Conservation (phyloP, 2,329 filamentous ascomycete genomes). For the Exophiala sideris region DNA sequence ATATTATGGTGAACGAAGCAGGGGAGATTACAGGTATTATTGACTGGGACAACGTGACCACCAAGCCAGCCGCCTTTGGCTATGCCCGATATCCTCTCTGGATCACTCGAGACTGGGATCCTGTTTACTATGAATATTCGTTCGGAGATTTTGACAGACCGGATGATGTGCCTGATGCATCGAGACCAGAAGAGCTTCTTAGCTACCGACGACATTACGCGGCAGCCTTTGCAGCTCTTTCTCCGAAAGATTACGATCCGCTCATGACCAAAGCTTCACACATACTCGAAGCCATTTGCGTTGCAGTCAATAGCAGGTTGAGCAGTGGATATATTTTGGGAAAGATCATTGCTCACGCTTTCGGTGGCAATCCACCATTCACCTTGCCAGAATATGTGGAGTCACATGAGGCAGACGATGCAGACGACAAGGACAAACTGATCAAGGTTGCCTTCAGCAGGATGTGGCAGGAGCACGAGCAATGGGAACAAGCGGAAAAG, state of each 20-base stretch:
- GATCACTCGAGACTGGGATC: constrained; percentile 5
- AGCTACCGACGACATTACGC: background rate
- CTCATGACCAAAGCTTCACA: background rate
- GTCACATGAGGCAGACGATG: background rate
- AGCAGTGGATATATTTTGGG: background rate
- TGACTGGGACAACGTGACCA: constrained; percentile 17
- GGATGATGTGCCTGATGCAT: too few species aligned
- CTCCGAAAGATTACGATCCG: background rate
- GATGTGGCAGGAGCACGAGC: background rate
- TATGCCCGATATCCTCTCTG: constrained; percentile 4
- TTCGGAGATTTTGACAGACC: too few species aligned
- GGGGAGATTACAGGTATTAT: constrained; percentile 23
- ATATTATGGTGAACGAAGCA: constrained; percentile 23
- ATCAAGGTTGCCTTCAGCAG: background rate
- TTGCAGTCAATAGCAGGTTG: background rate
- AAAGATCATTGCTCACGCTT: background rate
- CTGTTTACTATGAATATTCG: background rate
- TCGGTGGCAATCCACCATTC: background rate
- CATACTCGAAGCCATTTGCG: background rate
- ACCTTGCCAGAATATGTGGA: background rate
- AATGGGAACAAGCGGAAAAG: too few species aligned
- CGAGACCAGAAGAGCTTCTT: background rate
- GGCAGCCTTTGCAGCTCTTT: background rate
- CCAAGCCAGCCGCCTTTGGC: constrained; percentile 2
- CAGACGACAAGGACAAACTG: background rate